Percentiles rank a stretch among this genome's conserved stretches.
These are phyloP conservation scores for Bothriochloa decipiens DNA, from an alignment of 176 grass and related monocot genomes.

Conservation along the genomic window DNA sequence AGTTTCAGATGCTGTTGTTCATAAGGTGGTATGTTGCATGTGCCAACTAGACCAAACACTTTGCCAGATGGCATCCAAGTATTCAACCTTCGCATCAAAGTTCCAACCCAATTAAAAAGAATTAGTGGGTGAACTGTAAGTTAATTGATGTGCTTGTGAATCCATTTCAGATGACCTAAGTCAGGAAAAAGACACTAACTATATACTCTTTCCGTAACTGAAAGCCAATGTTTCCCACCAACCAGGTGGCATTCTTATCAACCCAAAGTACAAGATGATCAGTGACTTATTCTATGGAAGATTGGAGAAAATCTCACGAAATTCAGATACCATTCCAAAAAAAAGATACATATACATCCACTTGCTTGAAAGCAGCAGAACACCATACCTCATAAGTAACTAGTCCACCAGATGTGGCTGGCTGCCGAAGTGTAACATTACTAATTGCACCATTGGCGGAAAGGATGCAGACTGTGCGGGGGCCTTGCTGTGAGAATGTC, in stretches of 20 bases:
- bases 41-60: background rate
- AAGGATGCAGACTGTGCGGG: conserved; percentile 95
- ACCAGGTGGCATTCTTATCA: conserved; percentile 21
- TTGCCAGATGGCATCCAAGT: background rate
- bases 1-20: background rate
- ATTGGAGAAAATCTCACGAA: background rate
- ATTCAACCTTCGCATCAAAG: background rate
- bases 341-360: background rate
- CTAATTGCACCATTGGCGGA: conserved; percentile 96
- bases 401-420: conserved; percentile 95
- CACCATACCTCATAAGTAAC: conserved; percentile 88
- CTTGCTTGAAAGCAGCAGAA: background rate
- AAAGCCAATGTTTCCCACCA: conserved; percentile 28
- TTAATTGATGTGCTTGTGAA: background rate
- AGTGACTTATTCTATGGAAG: background rate
- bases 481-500: conserved; percentile 98
- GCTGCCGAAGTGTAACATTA: conserved; percentile 93
- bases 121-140: background rate
- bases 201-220: conserved; percentile 8
- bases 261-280: conserved; percentile 7
- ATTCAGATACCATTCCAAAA: background rate
- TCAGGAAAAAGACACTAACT: background rate
- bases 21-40: background rate
- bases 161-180: background rate
- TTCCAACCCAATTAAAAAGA: background rate